Percentiles rank a stretch among this genome's conserved stretches.
Evolutionary conservation across 176 grass and related monocot species (phyloP).

Genomic region (Paspalum vaginatum): DNA sequence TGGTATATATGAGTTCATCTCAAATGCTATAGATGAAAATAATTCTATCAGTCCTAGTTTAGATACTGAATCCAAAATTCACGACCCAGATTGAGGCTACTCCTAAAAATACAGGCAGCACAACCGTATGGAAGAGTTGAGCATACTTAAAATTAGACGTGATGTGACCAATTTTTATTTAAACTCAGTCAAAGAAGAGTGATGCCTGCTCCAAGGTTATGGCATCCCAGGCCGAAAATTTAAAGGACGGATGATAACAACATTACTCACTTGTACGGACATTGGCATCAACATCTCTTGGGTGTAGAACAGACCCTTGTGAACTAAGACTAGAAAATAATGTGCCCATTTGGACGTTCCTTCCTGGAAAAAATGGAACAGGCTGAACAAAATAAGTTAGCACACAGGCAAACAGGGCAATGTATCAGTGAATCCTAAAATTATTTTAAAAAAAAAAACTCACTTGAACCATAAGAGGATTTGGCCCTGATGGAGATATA

Average conservation of each 20-base stretch:
- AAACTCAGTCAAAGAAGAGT: conserved; percentile 19
- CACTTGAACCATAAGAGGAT: conserved; percentile 98
- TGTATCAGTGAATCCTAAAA: conserved; percentile 30
- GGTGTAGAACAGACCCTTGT: conserved; percentile 56
- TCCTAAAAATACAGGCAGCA: conserved; percentile 12
- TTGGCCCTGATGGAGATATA: conserved; percentile 90
- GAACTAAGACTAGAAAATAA: conserved; percentile 57
- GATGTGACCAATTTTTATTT: conserved; percentile 13
- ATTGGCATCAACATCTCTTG: conserved; percentile 80
- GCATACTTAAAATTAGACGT: conserved; percentile 6
- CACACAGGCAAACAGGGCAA: conserved; percentile 8
- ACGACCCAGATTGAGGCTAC: conserved; percentile 2
- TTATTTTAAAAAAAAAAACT: conserved; percentile 41
- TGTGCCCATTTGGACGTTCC: conserved; percentile 66
- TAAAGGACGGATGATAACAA: conserved; percentile 14
- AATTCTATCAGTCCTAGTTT: background rate
- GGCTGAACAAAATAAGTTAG: conserved; percentile 74
- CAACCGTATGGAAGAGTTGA: conserved; percentile 7
- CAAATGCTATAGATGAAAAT: background rate
- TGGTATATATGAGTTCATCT: background rate
- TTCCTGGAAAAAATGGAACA: conserved; percentile 85
- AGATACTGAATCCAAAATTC: background rate
- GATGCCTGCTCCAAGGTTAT: background rate
- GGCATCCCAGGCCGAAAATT: background rate
- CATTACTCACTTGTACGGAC: conserved; percentile 63